A percentile compares a stretch with the other conserved stretches of the same genome.
Conservation (phyloP, 345 rosid genomes). For the Noccaea bulbosa region DNA sequence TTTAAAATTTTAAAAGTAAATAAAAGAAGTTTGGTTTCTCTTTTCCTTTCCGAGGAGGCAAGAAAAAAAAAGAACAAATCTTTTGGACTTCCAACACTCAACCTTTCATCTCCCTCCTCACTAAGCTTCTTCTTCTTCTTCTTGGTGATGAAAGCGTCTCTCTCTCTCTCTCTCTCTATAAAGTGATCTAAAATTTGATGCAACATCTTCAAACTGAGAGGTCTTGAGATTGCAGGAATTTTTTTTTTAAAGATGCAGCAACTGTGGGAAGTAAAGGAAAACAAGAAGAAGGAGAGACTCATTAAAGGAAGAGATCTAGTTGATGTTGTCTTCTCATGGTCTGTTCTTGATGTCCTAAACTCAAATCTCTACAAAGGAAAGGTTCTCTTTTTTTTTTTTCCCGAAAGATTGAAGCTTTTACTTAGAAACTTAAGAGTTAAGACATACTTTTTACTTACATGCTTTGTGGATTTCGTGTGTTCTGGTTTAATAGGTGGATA, state of each 20-base stretch:
- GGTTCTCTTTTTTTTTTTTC: constrained; percentile 35
- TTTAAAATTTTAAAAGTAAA: not conserved
- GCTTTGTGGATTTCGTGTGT: not conserved
- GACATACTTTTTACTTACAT: not conserved
- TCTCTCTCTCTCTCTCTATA: not conserved
- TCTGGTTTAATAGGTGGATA: constrained; percentile 41
- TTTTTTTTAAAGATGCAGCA: constrained; percentile 17
- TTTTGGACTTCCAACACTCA: constrained; percentile 28
- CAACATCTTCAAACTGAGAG: not conserved
- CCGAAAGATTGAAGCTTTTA: not conserved
- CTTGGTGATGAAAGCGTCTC: too few relatives aligned
- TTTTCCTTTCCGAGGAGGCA: constrained; percentile 3
- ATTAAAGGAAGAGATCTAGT: constrained; percentile 36
- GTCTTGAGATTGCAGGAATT: not conserved
- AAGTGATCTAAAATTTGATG: not conserved
- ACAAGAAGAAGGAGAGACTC: constrained; percentile 11
- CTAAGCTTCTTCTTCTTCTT: not conserved
- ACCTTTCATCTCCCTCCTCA: constrained; percentile 10
- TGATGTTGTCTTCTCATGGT: constrained; percentile 52
- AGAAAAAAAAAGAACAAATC: not conserved
- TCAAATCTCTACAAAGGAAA: constrained; percentile 44
- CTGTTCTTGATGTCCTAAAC: constrained; percentile 46
- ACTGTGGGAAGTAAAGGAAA: constrained; percentile 16
- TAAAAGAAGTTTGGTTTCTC: not conserved
- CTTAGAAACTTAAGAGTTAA: not conserved